Percentiles rank a stretch among this genome's conserved stretches.
These are phyloP conservation scores for Alternaria gansuensis DNA, from an alignment of 2,329 filamentous ascomycete genomes.

Conservation along the genomic window DNA sequence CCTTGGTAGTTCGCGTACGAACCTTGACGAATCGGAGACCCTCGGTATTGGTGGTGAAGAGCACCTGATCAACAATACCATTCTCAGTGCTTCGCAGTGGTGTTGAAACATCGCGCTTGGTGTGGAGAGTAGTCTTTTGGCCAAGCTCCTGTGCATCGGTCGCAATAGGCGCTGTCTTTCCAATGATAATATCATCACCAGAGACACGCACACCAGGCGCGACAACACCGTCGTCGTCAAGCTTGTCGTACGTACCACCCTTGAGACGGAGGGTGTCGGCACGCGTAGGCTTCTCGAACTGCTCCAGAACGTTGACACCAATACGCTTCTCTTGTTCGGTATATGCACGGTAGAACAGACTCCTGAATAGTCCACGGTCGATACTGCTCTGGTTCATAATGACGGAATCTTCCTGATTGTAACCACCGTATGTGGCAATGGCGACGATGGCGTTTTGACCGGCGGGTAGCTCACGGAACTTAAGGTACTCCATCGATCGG, in stretches of 20 bases:
- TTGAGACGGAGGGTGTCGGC: conserved; percentile 90
- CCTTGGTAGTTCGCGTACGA: conserved; percentile 94
- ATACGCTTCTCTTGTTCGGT: conserved; percentile 97
- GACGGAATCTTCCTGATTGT: conserved; percentile 99
- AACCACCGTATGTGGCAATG: conserved; percentile 96
- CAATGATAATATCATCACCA: conserved; percentile 98
- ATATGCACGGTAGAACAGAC: conserved; percentile 97
- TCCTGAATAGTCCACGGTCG: conserved; percentile 95
- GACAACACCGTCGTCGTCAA: conserved; percentile 95
- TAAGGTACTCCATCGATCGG: conserved; percentile 97
- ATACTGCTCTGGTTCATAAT: conserved; percentile 99
- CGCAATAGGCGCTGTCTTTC: conserved; percentile 95
- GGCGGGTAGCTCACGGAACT: conserved; percentile 95
- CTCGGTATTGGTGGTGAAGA: conserved; percentile 93
- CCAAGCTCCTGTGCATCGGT: conserved; percentile 93
- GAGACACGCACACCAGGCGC: conserved; percentile 93
- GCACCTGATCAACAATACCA: conserved; percentile 92
- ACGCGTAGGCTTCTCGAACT: conserved; percentile 93
- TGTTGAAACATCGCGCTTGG: conserved; percentile 94
- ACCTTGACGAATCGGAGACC: conserved; percentile 97
- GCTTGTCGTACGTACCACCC: conserved; percentile 95
- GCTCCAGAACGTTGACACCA: conserved; percentile 89
- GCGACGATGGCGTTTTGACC: conserved; percentile 99
- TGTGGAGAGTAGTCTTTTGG: conserved; percentile 86
- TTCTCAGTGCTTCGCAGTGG: conserved; percentile 94